phyloP scores from a whole-genome alignment of 345 rosid species.

The Turritis glabra region DNA sequence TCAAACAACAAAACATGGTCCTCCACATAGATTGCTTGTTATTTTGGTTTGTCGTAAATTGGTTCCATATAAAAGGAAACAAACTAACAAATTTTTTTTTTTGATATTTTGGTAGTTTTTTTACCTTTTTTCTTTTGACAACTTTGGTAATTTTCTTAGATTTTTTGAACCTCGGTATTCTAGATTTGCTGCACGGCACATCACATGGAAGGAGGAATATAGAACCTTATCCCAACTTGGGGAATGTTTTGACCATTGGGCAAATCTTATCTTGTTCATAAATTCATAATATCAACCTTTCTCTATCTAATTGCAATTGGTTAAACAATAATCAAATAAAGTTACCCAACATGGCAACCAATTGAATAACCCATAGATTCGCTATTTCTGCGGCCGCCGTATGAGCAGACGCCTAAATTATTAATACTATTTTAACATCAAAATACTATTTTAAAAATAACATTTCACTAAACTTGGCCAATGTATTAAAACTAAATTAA shows the following conservation, averaged over 20 bases:
- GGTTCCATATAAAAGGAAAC: not conserved
- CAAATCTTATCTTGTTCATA: slow-evolving; percentile 14
- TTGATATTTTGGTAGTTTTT: not conserved
- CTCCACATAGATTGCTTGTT: too few relatives aligned
- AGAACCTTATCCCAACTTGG: slow-evolving; percentile 8
- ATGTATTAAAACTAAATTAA: not conserved
- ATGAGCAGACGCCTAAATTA: too few relatives aligned
- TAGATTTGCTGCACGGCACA: slow-evolving; percentile 22
- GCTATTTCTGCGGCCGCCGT: slow-evolving; percentile 21
- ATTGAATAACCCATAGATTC: slow-evolving; percentile 16
- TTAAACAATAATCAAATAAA: slow-evolving; percentile 5
- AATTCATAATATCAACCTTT: not conserved
- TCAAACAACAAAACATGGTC: not conserved
- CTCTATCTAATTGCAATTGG: not conserved
- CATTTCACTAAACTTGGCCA: not conserved
- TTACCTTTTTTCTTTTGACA: not conserved
- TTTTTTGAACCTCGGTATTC: too few relatives aligned
- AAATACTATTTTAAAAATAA: not conserved
- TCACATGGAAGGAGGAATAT: not conserved
- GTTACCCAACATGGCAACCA: slow-evolving; percentile 16
- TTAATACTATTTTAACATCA: too few relatives aligned
- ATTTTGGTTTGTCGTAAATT: not conserved
- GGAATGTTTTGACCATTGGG: slow-evolving; percentile 22
- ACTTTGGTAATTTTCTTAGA: too few relatives aligned
- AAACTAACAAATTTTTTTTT: not conserved